phyloP scores from a whole-genome alignment of 768 basidiomycete species.

The Boletus speciosus region DNA sequence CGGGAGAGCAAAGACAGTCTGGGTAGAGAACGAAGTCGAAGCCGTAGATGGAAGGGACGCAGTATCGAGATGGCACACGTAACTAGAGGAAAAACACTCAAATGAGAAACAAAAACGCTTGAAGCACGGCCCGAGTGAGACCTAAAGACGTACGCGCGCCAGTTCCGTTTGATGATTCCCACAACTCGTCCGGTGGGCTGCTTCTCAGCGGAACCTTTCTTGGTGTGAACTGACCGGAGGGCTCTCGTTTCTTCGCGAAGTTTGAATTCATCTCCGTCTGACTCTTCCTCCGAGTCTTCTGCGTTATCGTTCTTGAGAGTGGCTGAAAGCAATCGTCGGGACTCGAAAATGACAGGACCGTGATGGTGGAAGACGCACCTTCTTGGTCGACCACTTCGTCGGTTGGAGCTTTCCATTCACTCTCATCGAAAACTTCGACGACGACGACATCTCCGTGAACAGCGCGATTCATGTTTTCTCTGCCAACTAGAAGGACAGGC shows the following conservation, averaged over 20 bases:
- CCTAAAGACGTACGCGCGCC: slow-evolving; percentile 71
- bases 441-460: slow-evolving; percentile 93
- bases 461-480: slow-evolving; percentile 94
- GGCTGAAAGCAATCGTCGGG: slow-evolving; percentile 40
- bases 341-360: not conserved
- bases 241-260: slow-evolving; percentile 45
- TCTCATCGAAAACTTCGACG: slow-evolving; percentile 81
- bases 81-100: slow-evolving; percentile 40
- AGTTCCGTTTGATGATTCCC: slow-evolving; percentile 91
- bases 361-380: slow-evolving; percentile 40
- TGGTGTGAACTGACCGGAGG: slow-evolving; percentile 27
- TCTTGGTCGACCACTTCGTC: slow-evolving; percentile 96
- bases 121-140: not conserved
- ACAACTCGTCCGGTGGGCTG: slow-evolving; percentile 92
- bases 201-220: slow-evolving; percentile 45
- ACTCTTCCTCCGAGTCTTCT: slow-evolving; percentile 67
- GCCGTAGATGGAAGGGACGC: slow-evolving; percentile 79
- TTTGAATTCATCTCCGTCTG: slow-evolving; percentile 35
- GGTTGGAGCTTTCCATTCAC: slow-evolving; percentile 88
- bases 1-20: slow-evolving; percentile 93
- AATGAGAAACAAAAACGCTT: not conserved
- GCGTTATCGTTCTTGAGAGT: slow-evolving; percentile 86
- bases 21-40: slow-evolving; percentile 74
- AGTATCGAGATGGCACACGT: slow-evolving; percentile 93
- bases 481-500: slow-evolving; percentile 78